Conservation (phyloP, 345 rosid species). For the Ceriops tagal region DNA sequence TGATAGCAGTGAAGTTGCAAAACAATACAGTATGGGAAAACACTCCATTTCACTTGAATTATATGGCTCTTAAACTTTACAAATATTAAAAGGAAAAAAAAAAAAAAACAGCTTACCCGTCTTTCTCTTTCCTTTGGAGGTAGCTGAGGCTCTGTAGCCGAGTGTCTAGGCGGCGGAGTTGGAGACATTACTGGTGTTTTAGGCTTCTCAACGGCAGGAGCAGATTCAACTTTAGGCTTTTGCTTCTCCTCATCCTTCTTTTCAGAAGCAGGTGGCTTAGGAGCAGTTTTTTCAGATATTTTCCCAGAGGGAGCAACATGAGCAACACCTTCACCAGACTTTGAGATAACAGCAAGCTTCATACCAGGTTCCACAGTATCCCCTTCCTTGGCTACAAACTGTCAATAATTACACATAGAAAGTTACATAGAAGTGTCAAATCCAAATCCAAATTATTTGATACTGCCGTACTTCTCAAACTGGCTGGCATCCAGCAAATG, state of each 20-base stretch:
- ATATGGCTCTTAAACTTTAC: not conserved
- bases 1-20: not conserved
- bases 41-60: too few relatives aligned
- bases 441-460: not conserved
- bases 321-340: conserved; percentile 61
- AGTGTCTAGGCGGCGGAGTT: conserved; percentile 48
- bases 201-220: conserved; percentile 36
- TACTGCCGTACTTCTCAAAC: not conserved
- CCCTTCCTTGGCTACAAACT: conserved; percentile 87
- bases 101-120: conserved; percentile 59
- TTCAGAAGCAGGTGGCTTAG: conserved; percentile 13
- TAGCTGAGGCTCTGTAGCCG: conserved; percentile 79
- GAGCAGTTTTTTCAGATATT: conserved; percentile 48
- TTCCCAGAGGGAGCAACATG: conserved; percentile 71
- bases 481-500: not conserved
- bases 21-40: not conserved
- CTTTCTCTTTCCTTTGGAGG: conserved; percentile 97
- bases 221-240: not conserved
- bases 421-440: not conserved
- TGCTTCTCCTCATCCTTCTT: not conserved
- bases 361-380: conserved; percentile 88
- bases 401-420: conserved; percentile 11
- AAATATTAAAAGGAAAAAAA: not conserved
- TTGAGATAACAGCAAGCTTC: conserved; percentile 77
- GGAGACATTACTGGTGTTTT: conserved; percentile 37